Evolutionary conservation across 192 early-diverging fungal genomes (phyloP).

Genomic region (Gaertneriomyces sp.): DNA sequence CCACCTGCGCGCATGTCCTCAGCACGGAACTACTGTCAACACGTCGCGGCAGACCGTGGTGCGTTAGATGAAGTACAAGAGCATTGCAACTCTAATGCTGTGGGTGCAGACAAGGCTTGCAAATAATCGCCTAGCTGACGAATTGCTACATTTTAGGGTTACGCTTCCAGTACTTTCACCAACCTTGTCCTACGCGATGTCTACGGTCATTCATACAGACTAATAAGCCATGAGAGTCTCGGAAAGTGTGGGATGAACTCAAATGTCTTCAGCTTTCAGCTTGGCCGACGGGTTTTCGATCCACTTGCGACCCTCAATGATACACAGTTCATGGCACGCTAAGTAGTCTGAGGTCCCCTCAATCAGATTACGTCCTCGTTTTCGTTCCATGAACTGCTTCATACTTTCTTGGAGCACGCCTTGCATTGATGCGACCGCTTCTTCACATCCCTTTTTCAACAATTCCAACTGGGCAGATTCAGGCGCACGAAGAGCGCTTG

Average conservation of each 20-base stretch:
- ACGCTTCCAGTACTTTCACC: no score
- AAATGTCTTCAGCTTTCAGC: conserved; percentile 33
- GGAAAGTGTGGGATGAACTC: not conserved
- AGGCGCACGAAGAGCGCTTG: conserved; percentile 4
- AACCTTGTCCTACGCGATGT: no score
- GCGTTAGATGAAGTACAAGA: no score
- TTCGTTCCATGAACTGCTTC: conserved; percentile 33
- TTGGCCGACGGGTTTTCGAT: conserved; percentile 51
- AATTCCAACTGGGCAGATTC: conserved; percentile 29
- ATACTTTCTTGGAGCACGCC: conserved; percentile 66
- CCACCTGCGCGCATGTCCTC: no score
- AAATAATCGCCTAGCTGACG: no score
- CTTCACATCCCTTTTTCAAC: conserved; percentile 53
- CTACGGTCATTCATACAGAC: no score
- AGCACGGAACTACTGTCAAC: no score
- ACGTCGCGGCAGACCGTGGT: no score
- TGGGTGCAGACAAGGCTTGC: no score
- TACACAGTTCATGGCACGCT: conserved; percentile 62
- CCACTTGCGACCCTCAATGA: conserved; percentile 64
- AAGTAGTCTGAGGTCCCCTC: conserved; percentile 37
- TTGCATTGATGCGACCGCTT: conserved; percentile 66
- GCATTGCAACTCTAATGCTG: no score
- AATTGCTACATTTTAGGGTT: no score
- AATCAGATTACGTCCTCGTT: not conserved
- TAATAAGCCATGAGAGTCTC: no score